Evolutionary conservation across 495 filamentous ascomycete species (phyloP).

Genomic region (Parathielavia hyrcaniae): DNA sequence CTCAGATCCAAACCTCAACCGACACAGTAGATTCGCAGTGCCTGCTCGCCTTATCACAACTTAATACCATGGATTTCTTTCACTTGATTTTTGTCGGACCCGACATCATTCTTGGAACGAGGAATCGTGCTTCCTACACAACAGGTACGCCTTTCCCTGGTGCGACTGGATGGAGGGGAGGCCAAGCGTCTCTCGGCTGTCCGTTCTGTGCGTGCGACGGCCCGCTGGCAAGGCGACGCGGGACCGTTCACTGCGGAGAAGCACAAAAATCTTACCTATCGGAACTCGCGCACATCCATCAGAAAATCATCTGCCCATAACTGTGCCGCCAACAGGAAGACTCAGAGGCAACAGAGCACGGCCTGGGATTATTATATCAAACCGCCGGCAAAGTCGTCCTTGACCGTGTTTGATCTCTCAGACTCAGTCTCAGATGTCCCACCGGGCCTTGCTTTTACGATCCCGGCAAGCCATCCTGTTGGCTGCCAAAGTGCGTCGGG

Average conservation of each 20-base stretch:
- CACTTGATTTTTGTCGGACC: conserved; percentile 5
- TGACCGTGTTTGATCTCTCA: neutral
- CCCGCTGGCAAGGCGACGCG: neutral
- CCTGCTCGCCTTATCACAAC: conserved; percentile 1
- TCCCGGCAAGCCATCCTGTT: conserved; percentile 10
- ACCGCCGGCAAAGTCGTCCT: neutral
- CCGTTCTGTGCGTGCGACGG: neutral
- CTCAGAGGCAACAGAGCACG: neutral
- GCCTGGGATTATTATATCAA: neutral
- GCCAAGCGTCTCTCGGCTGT: neutral
- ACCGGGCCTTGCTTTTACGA: neutral
- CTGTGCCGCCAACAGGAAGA: neutral
- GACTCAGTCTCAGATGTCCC: conserved; percentile 1
- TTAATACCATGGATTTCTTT: neutral
- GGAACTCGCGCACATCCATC: neutral
- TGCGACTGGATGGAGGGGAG: neutral
- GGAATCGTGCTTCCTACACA: neutral
- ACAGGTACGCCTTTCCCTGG: conserved; percentile 2
- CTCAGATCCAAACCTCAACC: conserved; percentile 1
- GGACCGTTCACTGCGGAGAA: neutral
- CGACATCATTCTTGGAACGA: conserved; percentile 9
- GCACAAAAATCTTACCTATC: neutral
- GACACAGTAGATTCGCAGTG: conserved; percentile 4
- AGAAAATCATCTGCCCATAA: neutral
- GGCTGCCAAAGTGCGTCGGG: neutral